Evolutionary conservation across 192 early-diverging fungal genomes (phyloP), one percentile per base, ranked within the genome.

Genomic region (Coemansia sp.): DNA sequence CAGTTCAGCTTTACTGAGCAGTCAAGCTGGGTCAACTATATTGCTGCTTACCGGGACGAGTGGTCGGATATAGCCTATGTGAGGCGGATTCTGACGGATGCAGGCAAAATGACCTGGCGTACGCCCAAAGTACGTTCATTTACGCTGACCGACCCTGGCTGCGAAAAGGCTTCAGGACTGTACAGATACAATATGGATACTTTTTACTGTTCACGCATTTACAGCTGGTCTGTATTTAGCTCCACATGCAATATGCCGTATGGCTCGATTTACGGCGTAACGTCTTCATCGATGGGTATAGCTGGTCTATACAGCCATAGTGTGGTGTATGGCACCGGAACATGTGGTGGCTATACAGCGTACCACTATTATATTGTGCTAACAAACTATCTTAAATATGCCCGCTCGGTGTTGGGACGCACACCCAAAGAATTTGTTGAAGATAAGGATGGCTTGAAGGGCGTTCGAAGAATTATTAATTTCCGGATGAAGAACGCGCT

Each of bases 221-320:
- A 56, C 39, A 48, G 40, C 3, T 12, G 31, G 5, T 59, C 61
- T 0, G n/a, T 52, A 8, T 54, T 35, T 20, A 45, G 38, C 18
- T 21, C 20, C 12, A 11, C 30, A 5, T 70, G 68, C 31, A 51
- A 50, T 15, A 42, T 70, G 35, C 68, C 68, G 5, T 70, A 70
- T 16, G 68, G 68, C 15, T 49, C 61, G 0, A 28, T 59, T 0
- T 70, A 70, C 40, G 68, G 61, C 39, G 28, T 57, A 10, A 36
- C 50, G 6, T 48, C 42, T 13, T 11, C 30, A 11, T 50, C 47
- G 0, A 55, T 62, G 49, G 68, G 51, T 9, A 44, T 63, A 21
- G 56, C 59, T 0, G 68, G 47, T 0, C 43, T 70, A 10, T 63
- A 70, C 35, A 63, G 61, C 41, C 61, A 70, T 36, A 50, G 51